These are phyloP conservation scores for Chloris gayana DNA, from an alignment of 176 grass and related monocot species.

Conservation along the genomic window DNA sequence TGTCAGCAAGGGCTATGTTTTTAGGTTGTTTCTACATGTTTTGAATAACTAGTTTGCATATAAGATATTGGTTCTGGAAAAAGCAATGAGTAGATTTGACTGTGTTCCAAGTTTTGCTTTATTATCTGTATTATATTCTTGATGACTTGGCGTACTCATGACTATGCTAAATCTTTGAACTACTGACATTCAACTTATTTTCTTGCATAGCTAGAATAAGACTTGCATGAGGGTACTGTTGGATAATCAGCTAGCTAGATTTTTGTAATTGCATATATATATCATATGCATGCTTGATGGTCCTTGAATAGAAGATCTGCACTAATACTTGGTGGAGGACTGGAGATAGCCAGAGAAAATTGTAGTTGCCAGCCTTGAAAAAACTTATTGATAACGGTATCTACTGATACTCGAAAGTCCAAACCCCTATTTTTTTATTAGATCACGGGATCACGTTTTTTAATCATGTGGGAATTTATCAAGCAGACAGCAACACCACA, in stretches of 20 bases:
- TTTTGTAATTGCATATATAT: conserved; percentile 21
- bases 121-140: neutral
- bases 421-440: neutral
- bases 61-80: conserved; percentile 1
- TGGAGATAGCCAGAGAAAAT: neutral
- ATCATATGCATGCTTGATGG: neutral
- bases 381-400: neutral
- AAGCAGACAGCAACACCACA: neutral
- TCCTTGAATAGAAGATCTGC: neutral
- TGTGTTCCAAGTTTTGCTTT: neutral
- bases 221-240: conserved; percentile 14
- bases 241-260: conserved; percentile 7
- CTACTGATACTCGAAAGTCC: neutral
- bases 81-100: neutral
- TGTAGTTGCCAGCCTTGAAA: conserved; percentile 6
- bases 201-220: neutral
- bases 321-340: neutral
- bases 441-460: conserved; percentile 2
- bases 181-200: too few relatives aligned
- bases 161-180: neutral
- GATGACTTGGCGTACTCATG: neutral
- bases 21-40: neutral
- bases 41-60: neutral
- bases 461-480: conserved; percentile 25
- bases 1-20: neutral